A percentile compares a stretch with the other conserved stretches of the same genome.
Conservation (phyloP, 1,139 yeast genomes). For the Saccharomycopsis crataegensis region DNA sequence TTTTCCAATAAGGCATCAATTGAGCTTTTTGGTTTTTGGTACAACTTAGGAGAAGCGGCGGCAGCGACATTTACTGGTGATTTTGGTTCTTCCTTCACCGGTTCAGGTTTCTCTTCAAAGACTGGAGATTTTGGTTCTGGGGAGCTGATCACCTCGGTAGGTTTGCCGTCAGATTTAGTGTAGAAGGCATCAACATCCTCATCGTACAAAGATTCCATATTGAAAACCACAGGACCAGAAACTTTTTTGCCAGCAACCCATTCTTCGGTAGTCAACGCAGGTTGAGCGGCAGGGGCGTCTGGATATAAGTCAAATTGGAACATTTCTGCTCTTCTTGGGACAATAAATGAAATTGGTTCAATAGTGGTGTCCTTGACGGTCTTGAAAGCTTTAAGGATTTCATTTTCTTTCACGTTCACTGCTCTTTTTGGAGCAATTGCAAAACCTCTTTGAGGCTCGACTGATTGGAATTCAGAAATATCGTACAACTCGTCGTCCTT, state of each 20-base stretch:
- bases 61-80: conserved; percentile 1
- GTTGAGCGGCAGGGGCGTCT: conserved; percentile 72
- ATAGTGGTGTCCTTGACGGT: conserved; percentile 74
- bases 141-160: conserved; percentile 19
- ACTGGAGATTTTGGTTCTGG: background rate
- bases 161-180: conserved; percentile 26
- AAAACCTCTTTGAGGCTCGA: conserved; percentile 93
- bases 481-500: conserved; percentile 75
- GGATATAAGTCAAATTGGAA: conserved; percentile 93
- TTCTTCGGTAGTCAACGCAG: conserved; percentile 74
- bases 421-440: conserved; percentile 80
- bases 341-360: conserved; percentile 86
- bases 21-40: conserved; percentile 21
- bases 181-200: conserved; percentile 48
- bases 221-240: conserved; percentile 74
- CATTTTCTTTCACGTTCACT: conserved; percentile 76
- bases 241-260: conserved; percentile 73
- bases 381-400: conserved; percentile 73
- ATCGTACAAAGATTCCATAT: conserved; percentile 70
- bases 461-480: conserved; percentile 78
- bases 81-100: conserved; percentile 8
- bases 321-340: conserved; percentile 88
- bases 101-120: conserved; percentile 13
- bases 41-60: conserved; percentile 17
- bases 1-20: conserved; percentile 43